Conservation (phyloP, 495 filamentous ascomycete species). For the Neurospora tetraspora region DNA sequence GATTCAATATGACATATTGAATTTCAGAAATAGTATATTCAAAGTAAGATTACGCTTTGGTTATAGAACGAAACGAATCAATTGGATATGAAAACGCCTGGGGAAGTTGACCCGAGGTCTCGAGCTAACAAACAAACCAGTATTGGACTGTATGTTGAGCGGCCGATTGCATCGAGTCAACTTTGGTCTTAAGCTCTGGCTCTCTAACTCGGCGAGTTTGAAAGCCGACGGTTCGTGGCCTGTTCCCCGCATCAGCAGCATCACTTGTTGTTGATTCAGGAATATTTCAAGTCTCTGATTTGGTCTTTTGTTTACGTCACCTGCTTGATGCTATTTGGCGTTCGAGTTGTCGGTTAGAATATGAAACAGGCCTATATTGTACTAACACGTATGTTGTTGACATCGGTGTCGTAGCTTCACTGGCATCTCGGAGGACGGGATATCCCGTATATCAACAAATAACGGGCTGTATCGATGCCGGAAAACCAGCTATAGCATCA, state of each 20-base stretch:
- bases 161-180: not conserved
- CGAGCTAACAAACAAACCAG: too few species aligned
- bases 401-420: not conserved
- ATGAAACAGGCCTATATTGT: not conserved
- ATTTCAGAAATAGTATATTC: too few species aligned
- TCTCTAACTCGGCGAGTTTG: not conserved
- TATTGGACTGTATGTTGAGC: too few species aligned
- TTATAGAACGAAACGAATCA: too few species aligned
- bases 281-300: not conserved
- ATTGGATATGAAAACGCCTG: too few species aligned
- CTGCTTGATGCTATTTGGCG: not conserved
- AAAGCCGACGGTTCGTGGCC: not conserved
- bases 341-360: not conserved
- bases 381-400: not conserved
- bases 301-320: not conserved
- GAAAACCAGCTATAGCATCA: not conserved
- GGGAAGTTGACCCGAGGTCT: too few species aligned
- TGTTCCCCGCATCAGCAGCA: not conserved
- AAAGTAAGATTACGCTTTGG: too few species aligned
- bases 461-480: not conserved
- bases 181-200: not conserved
- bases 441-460: not conserved
- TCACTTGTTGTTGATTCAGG: not conserved
- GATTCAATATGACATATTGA: too few species aligned
- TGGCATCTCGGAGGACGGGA: not conserved